phyloP scores from a whole-genome alignment of 352 stramenopile species.

The Globisporangium parvum region DNA sequence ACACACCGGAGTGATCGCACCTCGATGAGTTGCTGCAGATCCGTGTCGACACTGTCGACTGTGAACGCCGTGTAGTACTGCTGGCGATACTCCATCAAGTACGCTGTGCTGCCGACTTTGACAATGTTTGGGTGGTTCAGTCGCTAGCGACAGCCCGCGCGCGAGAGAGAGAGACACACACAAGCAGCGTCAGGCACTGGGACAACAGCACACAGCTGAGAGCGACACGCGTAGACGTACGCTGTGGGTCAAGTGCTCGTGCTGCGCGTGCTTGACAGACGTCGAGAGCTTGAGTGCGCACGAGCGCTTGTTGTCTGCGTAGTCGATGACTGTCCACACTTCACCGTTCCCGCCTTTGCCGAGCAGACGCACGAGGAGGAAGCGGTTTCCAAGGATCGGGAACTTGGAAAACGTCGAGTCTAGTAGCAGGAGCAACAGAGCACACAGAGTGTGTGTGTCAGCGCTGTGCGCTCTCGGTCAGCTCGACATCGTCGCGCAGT shows the following conservation, averaged over 20 bases:
- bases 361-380: constrained; percentile 52
- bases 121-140: constrained; percentile 70
- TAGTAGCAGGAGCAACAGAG: too few relatives aligned
- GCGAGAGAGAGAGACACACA: neutral
- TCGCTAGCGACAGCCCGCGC: constrained; percentile 21
- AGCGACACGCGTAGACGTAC: constrained; percentile 21
- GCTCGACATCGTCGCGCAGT: too few relatives aligned
- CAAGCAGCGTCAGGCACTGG: neutral
- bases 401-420: constrained; percentile 71
- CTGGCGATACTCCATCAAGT: constrained; percentile 61
- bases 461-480: too few relatives aligned
- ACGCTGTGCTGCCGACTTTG: constrained; percentile 44
- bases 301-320: constrained; percentile 44
- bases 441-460: neutral
- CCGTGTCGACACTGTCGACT: constrained; percentile 58
- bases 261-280: constrained; percentile 59
- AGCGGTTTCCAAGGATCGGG: constrained; percentile 62
- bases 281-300: constrained; percentile 73
- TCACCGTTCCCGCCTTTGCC: constrained; percentile 76
- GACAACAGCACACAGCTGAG: neutral
- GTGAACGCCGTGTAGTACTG: constrained; percentile 76
- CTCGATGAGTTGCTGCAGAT: constrained; percentile 74
- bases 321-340: constrained; percentile 81
- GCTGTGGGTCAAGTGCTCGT: constrained; percentile 67
- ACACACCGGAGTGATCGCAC: constrained; percentile 17